phyloP scores from a whole-genome alignment of 805 yeast genomes.

The Debaryomyces hansenii region DNA sequence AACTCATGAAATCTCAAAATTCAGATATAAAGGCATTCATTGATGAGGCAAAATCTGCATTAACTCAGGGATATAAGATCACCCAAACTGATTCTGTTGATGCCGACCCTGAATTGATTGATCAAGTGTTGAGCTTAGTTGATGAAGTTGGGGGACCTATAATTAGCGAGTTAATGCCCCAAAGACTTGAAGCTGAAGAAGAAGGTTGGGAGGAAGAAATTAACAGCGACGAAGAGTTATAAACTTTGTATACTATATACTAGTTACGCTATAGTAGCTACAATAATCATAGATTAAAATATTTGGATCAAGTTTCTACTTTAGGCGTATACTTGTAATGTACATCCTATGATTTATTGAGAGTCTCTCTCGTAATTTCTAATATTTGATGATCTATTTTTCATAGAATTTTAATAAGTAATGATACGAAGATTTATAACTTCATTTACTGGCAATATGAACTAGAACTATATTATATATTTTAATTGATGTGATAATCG shows the following conservation, averaged over 20 bases:
- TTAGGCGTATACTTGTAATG: not conserved
- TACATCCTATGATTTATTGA: not conserved
- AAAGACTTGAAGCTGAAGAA: slow-evolving; percentile 33
- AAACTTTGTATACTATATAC: not conserved
- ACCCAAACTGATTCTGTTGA: slow-evolving; percentile 39
- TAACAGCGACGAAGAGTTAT: slow-evolving; percentile 30
- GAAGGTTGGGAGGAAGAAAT: slow-evolving; percentile 59
- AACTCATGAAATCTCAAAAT: slow-evolving; percentile 17
- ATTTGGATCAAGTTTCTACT: not conserved
- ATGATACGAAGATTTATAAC: too few species aligned
- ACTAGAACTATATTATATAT: too few species aligned
- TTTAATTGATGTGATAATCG: too few species aligned
- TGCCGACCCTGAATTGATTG: slow-evolving; percentile 58
- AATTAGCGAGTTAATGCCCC: slow-evolving; percentile 41
- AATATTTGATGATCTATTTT: too few species aligned
- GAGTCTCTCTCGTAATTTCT: too few species aligned
- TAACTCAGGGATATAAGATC: slow-evolving; percentile 47
- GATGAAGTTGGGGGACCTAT: slow-evolving; percentile 62
- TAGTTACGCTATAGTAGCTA: too few species aligned
- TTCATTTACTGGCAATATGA: too few species aligned
- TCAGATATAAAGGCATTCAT: slow-evolving; percentile 30
- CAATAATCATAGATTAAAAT: too few species aligned
- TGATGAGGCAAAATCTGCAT: slow-evolving; percentile 42
- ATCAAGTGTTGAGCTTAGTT: slow-evolving; percentile 53
- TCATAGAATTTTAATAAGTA: too few species aligned